Base-by-base conservation (phyloP, 208 protist species). In the Jaenimonas drosophilae region DNA sequence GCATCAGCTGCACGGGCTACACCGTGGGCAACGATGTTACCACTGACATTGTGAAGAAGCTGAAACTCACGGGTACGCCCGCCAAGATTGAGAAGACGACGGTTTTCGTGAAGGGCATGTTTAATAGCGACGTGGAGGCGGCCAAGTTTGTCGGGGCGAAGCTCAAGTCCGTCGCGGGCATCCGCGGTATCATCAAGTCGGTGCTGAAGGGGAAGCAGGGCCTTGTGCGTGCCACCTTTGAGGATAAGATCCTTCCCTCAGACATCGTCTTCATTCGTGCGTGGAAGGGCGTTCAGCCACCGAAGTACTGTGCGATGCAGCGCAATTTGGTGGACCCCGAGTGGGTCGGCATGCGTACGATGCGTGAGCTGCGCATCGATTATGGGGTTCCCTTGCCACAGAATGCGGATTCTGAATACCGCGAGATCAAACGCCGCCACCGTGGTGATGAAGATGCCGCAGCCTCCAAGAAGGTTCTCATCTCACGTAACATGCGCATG, bases 191-290 rank as follows among this genome's bases (percentile, higher is more conserved):
- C 46, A 90, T 99, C 33, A 99, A 99, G 73, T 92, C 97, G 16
- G 88, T 96, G 23, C 38, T 98, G 2, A 91, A 88, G 47, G 91
- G 81, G 9, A 88, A 90, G 51, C 47, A 78, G 27, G 97, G 97
- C 26, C 51, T 88, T 21, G 96, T 99, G 50, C 88, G 98, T 20
- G 96, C 96, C 3, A 99, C 96, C 11, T 99, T 99, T 58, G 98
- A 99, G 84, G 98, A 99, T 67, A 98, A 98, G 67, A 65, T 99
- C n/a, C 76, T 98, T 17, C 82, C 74, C 26, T 91, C 84, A 40
- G 98, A 99, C 69, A 99, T 99, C 56, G 83, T 99, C 3, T 99
- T 99, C 53, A 87, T 99, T 16, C 74, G 96, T n/a, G 77, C 96
- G 12, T 99, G 98, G 97, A 97, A 96, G 29, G 75, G 84, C 0